A percentile compares a stretch with the other conserved stretches of the same genome.
phyloP scores from a whole-genome alignment of 2,329 filamentous ascomycete species.

The Ambrosiella beaveri region DNA sequence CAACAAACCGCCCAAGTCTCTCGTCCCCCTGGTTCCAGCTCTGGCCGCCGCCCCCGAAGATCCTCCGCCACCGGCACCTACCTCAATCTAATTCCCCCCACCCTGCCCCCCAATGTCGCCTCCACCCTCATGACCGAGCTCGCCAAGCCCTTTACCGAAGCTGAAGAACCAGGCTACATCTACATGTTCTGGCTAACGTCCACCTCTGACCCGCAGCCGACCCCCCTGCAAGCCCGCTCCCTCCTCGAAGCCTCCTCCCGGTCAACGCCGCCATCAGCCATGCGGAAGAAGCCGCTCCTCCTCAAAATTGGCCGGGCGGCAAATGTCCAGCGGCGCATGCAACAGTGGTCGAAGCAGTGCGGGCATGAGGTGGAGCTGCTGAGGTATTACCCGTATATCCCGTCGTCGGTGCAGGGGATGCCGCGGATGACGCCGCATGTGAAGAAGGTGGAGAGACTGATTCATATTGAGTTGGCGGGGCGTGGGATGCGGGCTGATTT shows the following conservation, averaged over 20 bases:
- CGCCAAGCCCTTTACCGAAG: conserved; percentile 47
- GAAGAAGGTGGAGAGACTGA: conserved; percentile 72
- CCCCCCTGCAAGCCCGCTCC: conserved; percentile 1
- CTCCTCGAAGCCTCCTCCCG: conserved; percentile 19
- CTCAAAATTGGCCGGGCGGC: conserved; percentile 50
- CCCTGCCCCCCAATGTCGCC: conserved; percentile 48
- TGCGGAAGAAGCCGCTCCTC: conserved; percentile 41
- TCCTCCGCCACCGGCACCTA: conserved; percentile 18
- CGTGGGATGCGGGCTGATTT: conserved; percentile 36
- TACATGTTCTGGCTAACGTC: conserved; percentile 98
- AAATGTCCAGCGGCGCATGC: conserved; percentile 81
- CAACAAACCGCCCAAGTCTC: conserved; percentile 23
- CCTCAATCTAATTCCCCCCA: conserved; percentile 51
- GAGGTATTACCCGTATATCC: conserved; percentile 75
- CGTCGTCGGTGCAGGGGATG: conserved; percentile 20
- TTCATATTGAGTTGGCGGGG: conserved; percentile 73
- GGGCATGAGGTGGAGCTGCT: conserved; percentile 76
- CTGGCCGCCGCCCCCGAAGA: conserved; percentile 14
- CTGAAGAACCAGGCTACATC: conserved; percentile 73
- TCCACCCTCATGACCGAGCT: conserved; percentile 62
- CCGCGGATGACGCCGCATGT: conserved; percentile 66
- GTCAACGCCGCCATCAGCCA: conserved; percentile 19
- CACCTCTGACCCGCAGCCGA: conserved; percentile 9
- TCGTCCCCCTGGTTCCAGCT: conserved; percentile 14
- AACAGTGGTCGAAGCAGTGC: conserved; percentile 88